Conservation (phyloP, 768 basidiomycete genomes). For the Tricholoma sp. region DNA sequence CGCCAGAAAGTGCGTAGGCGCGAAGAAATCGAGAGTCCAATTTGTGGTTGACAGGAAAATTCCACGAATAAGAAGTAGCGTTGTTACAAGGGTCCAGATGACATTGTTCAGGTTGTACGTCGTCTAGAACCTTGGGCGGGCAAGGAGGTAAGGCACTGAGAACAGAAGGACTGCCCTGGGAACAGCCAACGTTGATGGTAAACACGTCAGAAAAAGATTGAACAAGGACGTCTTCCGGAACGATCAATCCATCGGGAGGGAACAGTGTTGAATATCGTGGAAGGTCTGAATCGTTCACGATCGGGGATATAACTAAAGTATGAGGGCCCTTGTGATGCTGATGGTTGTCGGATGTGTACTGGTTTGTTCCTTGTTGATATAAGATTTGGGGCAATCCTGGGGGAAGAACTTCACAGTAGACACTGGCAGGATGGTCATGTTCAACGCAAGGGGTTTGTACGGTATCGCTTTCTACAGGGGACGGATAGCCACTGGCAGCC, state of each 20-base stretch:
- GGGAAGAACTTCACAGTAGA: background rate
- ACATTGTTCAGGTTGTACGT: slow-evolving; percentile 4
- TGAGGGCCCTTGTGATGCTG: background rate
- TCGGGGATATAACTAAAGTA: background rate
- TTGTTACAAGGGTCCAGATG: slow-evolving; percentile 20
- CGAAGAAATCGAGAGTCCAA: slow-evolving; percentile 58
- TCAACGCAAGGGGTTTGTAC: slow-evolving; percentile 35
- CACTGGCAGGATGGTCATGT: slow-evolving; percentile 25
- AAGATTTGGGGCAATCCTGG: background rate
- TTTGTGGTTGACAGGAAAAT: slow-evolving; percentile 56
- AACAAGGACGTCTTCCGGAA: slow-evolving; percentile 3
- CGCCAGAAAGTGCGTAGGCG: slow-evolving; percentile 60
- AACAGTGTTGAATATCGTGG: slow-evolving; percentile 7
- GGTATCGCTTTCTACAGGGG: slow-evolving; percentile 34
- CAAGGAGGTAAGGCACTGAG: slow-evolving; percentile 1
- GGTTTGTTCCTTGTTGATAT: background rate
- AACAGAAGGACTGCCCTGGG: slow-evolving; percentile 1
- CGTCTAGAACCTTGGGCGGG: slow-evolving; percentile 1
- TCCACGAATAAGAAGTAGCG: slow-evolving; percentile 29
- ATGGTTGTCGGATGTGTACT: background rate
- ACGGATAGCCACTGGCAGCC: slow-evolving; percentile 20
- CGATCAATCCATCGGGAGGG: slow-evolving; percentile 8
- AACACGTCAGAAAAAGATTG: slow-evolving; percentile 7
- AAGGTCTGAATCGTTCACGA: background rate
- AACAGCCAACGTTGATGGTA: slow-evolving; percentile 2